Evolutionary conservation across 805 yeast genomes (phyloP).

Genomic region (Lipomyces kockii): DNA sequence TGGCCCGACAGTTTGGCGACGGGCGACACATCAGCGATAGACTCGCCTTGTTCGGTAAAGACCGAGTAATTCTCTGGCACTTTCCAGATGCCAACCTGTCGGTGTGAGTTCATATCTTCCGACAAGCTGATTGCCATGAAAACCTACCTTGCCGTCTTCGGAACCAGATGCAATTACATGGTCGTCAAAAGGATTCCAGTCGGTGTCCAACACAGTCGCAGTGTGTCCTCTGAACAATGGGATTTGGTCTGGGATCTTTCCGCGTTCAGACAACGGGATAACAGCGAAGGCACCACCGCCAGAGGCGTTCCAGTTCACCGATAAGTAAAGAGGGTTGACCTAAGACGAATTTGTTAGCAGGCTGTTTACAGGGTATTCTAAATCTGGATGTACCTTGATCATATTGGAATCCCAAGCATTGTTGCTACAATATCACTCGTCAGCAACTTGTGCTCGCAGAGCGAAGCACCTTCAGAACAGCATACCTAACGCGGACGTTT

Average conservation of each 20-base stretch:
- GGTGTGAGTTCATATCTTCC: slow-evolving; percentile 43
- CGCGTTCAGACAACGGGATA: slow-evolving; percentile 81
- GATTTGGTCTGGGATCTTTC: slow-evolving; percentile 91
- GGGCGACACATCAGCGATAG: slow-evolving; percentile 73
- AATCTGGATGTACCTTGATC: slow-evolving; percentile 54
- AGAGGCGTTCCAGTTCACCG: slow-evolving; percentile 90
- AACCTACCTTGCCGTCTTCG: slow-evolving; percentile 65
- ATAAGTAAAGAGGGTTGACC: slow-evolving; percentile 81
- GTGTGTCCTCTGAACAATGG: slow-evolving; percentile 96
- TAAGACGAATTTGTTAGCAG: slow-evolving; percentile 19
- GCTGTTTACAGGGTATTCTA: background rate
- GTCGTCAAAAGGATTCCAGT: slow-evolving; percentile 89
- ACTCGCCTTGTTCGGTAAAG: slow-evolving; percentile 56
- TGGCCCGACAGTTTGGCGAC: slow-evolving; percentile 78
- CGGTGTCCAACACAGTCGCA: slow-evolving; percentile 93
- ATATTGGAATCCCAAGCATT: slow-evolving; percentile 97
- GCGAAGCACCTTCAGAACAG: background rate
- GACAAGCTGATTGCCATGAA: background rate
- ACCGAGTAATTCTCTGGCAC: slow-evolving; percentile 83
- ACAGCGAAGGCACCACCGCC: slow-evolving; percentile 99
- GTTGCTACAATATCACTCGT: slow-evolving; percentile 56
- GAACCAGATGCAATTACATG: slow-evolving; percentile 76
- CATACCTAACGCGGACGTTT: slow-evolving; percentile 53
- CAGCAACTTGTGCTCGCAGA: background rate
- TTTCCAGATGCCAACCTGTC: slow-evolving; percentile 75